Evolutionary conservation across 495 filamentous ascomycete species (phyloP), one percentile per base, ranked within the genome.

Genomic region (Penicillium turbatum): DNA sequence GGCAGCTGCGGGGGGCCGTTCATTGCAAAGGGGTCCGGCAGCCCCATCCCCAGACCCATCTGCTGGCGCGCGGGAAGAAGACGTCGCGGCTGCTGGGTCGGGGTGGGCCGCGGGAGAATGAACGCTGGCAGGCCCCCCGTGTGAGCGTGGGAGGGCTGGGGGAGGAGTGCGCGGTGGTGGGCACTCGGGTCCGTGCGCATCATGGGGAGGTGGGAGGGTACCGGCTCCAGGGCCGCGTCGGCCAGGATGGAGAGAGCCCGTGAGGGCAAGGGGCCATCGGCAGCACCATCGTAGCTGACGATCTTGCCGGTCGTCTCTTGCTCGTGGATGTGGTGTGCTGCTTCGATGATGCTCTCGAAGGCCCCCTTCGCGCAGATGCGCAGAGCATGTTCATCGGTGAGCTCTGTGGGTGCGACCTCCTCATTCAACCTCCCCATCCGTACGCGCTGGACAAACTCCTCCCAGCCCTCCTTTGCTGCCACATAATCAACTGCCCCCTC

Each of bases 361-460:
- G 50, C 29, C 11, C 30, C 51, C 8, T 55, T 32, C 31, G 56
- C 39, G 1, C 27, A 31, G 10, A 42, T 15, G 19, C 35, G 47
- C n/a, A 49, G 34, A 26, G 30, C 49, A 1, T 35, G 38, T 27
- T 51, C 49, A 13, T 35, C 38, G 16, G 17, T 42, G 13, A 26
- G 19, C 24, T 51, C 30, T 24, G 39, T 2, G 27, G 49, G 46
- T 27, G 32, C 32, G 13, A 48, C 37, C 34, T 48, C 38, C 17
- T 42, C 49, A 34, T 41, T 42, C 16, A 51, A 66, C 26, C 67
- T 62, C 27, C 69, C 67, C 36, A 76, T 52, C 29, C 68, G 71
- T 29, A 66, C 72, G 12, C 72, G 67, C 44, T 67, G 70, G 21
- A 71, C 53, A 27, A 77, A 77, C 55, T 77, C 71, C 6, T 75